A percentile compares a stretch with the other conserved stretches of the same genome.
Conservation (phyloP, 2,329 filamentous ascomycete species). For the Neobulgaria alba region DNA sequence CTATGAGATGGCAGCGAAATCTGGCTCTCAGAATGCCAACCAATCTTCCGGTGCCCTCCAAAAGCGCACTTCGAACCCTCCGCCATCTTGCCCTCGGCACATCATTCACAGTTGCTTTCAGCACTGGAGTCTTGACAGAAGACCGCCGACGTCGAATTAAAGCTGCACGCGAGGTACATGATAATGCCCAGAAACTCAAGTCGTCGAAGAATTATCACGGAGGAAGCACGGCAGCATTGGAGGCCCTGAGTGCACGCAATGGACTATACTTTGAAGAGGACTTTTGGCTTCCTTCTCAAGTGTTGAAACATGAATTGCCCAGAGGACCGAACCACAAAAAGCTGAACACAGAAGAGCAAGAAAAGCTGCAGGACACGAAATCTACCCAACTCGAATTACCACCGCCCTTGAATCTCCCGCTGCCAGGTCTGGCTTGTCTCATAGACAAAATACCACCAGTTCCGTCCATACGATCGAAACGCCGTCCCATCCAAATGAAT, state of each 20-base stretch:
- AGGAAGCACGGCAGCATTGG: constrained; percentile 17
- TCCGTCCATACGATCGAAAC: not conserved
- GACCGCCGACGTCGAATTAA: constrained; percentile 48
- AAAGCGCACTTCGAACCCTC: constrained; percentile 46
- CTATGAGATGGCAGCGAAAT: not conserved
- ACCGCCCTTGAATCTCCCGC: not conserved
- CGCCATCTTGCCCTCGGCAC: constrained; percentile 48
- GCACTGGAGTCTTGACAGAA: constrained; percentile 39
- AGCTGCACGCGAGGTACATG: constrained; percentile 39
- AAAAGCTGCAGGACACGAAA: not conserved
- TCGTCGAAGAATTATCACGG: constrained; percentile 34
- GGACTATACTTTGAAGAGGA: constrained; percentile 14
- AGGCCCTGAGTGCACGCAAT: constrained; percentile 19
- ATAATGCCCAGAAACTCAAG: constrained; percentile 45
- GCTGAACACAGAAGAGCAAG: not conserved
- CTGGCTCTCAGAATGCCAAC: constrained; percentile 23
- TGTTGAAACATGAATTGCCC: constrained; percentile 2
- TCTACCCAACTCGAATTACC: too few relatives aligned
- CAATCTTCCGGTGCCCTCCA: constrained; percentile 43
- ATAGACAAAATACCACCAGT: not conserved
- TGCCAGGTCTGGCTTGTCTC: not conserved
- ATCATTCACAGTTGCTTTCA: constrained; percentile 43
- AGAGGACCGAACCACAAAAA: not conserved
- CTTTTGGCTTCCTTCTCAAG: constrained; percentile 16
- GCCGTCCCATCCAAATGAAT: constrained; percentile 5